Conservation (phyloP, 371 early-diverging fungal genomes). For the Chytridiales sp. region DNA sequence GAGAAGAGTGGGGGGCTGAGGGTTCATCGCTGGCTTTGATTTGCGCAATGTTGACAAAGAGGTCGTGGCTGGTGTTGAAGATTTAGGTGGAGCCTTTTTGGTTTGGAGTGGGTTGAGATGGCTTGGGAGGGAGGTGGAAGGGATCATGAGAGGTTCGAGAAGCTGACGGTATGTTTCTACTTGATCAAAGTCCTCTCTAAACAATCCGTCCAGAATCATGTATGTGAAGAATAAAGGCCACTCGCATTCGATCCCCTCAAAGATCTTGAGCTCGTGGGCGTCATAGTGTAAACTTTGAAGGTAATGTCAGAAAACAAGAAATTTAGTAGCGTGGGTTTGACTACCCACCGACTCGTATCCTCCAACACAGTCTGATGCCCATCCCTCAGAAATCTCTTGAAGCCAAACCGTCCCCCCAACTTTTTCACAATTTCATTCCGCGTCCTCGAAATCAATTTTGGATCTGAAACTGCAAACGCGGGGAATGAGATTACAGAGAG, state of each 20-base stretch:
- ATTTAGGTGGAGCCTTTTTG: too few species aligned
- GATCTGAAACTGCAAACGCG: constrained; percentile 82
- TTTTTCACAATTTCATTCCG: constrained; percentile 77
- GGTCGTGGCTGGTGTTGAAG: too few species aligned
- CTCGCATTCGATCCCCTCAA: constrained; percentile 85
- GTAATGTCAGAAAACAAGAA: neutral
- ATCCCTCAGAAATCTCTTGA: constrained; percentile 85
- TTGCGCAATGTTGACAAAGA: too few species aligned
- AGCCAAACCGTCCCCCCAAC: constrained; percentile 81
- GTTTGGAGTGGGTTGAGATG: too few species aligned
- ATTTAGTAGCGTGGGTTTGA: neutral
- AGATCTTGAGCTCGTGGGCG: constrained; percentile 79
- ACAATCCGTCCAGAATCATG: constrained; percentile 79
- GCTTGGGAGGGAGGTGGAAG: too few species aligned
- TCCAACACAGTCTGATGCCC: constrained; percentile 87
- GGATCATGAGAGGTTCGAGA: constrained; percentile 62
- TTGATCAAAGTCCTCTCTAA: constrained; percentile 65
- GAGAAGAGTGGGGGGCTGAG: neutral
- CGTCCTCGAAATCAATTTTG: constrained; percentile 63
- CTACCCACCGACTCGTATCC: constrained; percentile 54
- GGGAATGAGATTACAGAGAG: constrained; percentile 86
- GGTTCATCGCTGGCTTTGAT: too few species aligned
- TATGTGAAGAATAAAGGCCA: constrained; percentile 94
- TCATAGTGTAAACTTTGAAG: constrained; percentile 74
- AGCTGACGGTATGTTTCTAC: constrained; percentile 70